Evolutionary conservation across 129 eudicot genomes (phyloP).

Genomic region (Smallanthus sonchifolius): DNA sequence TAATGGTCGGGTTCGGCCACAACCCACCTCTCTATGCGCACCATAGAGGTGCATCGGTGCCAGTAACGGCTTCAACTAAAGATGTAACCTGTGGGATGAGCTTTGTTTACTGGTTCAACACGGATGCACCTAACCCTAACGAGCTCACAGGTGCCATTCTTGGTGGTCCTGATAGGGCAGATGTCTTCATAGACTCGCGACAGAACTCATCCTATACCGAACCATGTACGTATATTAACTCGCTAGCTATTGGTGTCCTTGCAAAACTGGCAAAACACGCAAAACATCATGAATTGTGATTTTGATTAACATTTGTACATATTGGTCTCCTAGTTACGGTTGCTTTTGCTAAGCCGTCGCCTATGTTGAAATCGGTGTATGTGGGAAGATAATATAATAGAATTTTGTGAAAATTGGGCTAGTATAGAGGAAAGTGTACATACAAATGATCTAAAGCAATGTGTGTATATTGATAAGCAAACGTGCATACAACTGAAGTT

Average conservation of each 20-base stretch:
- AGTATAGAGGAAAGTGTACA: background rate
- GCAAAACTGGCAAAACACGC: background rate
- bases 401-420: background rate
- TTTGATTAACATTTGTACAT: background rate
- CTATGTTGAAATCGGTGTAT: background rate
- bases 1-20: conserved; percentile 85
- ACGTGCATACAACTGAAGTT: background rate
- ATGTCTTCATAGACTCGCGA: conserved; percentile 54
- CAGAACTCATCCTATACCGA: conserved; percentile 48
- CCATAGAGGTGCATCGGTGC: conserved; percentile 90
- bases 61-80: conserved; percentile 15
- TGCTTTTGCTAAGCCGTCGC: background rate
- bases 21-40: conserved; percentile 81
- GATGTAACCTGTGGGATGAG: conserved; percentile 52
- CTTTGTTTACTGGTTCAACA: conserved; percentile 50
- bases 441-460: background rate
- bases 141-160: conserved; percentile 89
- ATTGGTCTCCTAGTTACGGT: background rate
- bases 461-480: background rate
- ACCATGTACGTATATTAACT: conserved; percentile 60
- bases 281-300: background rate
- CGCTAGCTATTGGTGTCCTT: conserved; percentile 1
- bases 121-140: conserved; percentile 55
- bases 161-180: conserved; percentile 72
- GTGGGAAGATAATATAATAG: background rate